Conservation (phyloP, 305 asterid species). For the Striga hermonthica region DNA sequence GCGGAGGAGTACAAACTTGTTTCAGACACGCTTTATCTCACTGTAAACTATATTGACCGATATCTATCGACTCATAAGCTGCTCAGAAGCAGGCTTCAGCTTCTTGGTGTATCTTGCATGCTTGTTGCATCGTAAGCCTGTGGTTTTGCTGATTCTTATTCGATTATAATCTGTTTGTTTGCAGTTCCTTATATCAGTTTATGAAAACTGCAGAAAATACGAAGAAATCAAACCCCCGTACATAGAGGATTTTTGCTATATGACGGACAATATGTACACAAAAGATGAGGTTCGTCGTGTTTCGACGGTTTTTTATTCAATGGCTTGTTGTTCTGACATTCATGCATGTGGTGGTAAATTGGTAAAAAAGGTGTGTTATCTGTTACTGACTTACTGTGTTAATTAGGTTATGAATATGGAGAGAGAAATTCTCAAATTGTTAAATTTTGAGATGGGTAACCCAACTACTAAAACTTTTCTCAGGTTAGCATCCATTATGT, state of each 20-base stretch:
- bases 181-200: slow-evolving; percentile 26
- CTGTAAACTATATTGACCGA: slow-evolving; percentile 70
- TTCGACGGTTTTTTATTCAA: slow-evolving; percentile 13
- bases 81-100: slow-evolving; percentile 69
- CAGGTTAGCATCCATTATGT: slow-evolving; percentile 42
- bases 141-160: neutral
- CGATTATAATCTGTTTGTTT: neutral
- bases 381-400: too few relatives aligned
- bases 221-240: slow-evolving; percentile 83
- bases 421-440: slow-evolving; percentile 55
- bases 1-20: slow-evolving; percentile 73
- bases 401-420: slow-evolving; percentile 67
- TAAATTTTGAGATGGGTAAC: slow-evolving; percentile 58
- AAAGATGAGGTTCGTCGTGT: slow-evolving; percentile 61
- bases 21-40: slow-evolving; percentile 68
- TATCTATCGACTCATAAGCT: slow-evolving; percentile 56
- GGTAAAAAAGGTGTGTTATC: too few relatives aligned
- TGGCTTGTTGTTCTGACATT: slow-evolving; percentile 14
- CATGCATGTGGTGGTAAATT: slow-evolving; percentile 8
- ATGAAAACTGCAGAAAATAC: slow-evolving; percentile 57
- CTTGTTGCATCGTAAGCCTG: slow-evolving; percentile 78
- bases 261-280: slow-evolving; percentile 80
- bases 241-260: slow-evolving; percentile 73
- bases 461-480: slow-evolving; percentile 75
- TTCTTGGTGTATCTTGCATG: slow-evolving; percentile 89